Conservation (phyloP, 768 basidiomycete genomes). For the Sporobolomyces roseus region DNA sequence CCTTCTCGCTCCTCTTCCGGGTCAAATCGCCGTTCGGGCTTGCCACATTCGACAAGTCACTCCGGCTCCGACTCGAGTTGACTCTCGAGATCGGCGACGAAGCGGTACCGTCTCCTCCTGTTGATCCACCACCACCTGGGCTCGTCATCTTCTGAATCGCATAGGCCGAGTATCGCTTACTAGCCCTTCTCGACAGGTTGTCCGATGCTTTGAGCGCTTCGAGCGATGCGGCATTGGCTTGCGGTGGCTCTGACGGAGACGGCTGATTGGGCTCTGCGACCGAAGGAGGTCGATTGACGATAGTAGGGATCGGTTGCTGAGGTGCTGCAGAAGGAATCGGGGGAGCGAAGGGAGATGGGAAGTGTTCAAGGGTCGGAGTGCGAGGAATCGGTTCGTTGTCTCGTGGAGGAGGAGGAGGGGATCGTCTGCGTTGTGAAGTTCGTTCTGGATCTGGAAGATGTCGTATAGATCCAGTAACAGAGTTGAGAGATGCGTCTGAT, state of each 20-base stretch:
- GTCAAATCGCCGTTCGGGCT: background rate
- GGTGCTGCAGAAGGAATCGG: background rate
- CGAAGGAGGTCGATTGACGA: constrained; percentile 21
- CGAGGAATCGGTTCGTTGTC: constrained; percentile 6
- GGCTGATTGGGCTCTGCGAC: background rate
- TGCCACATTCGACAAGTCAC: background rate
- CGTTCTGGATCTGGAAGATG: background rate
- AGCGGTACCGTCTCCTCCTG: background rate
- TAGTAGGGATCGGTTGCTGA: background rate
- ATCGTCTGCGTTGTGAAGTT: background rate
- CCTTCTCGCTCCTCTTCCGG: constrained; percentile 7
- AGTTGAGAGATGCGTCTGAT: constrained; percentile 17
- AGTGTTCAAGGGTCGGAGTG: constrained; percentile 20
- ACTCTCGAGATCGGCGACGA: constrained; percentile 3
- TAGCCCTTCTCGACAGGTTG: constrained; percentile 80
- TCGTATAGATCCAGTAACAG: background rate
- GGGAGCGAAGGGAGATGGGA: background rate
- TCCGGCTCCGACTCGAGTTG: constrained; percentile 5
- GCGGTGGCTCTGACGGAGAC: constrained; percentile 6
- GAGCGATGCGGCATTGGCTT: constrained; percentile 55
- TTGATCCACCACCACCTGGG: constrained; percentile 15
- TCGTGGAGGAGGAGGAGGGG: constrained; percentile 21
- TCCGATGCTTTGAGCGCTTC: constrained; percentile 84
- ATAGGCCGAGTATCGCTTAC: constrained; percentile 91
- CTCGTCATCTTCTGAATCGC: constrained; percentile 91